phyloP scores from a whole-genome alignment of 768 basidiomycete species.

The Suillus placidus region DNA sequence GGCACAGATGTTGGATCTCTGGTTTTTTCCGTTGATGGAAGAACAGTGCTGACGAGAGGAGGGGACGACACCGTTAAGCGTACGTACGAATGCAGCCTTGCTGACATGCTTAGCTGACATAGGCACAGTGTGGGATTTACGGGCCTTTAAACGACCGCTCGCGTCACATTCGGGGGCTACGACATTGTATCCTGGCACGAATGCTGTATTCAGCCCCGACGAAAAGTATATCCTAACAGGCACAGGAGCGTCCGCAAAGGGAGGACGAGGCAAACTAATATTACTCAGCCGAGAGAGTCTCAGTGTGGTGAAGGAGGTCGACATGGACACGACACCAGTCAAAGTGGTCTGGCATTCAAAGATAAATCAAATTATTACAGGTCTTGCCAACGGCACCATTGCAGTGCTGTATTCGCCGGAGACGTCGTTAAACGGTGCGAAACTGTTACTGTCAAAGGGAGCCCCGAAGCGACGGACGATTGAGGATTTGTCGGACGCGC shows the following conservation, averaged over 20 bases:
- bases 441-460: conserved; percentile 86
- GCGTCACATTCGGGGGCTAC: conserved; percentile 62
- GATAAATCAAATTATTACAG: conserved; percentile 94
- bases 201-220: conserved; percentile 94
- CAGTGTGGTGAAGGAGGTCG: conserved; percentile 66
- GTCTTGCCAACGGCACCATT: conserved; percentile 85
- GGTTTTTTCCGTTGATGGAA: conserved; percentile 86
- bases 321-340: conserved; percentile 80
- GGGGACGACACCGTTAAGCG: conserved; percentile 96
- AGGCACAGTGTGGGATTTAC: conserved; percentile 86
- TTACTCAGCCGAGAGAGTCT: conserved; percentile 74
- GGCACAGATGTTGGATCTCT: conserved; percentile 86
- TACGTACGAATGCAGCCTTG: conserved; percentile 46
- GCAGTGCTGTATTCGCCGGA: conserved; percentile 91
- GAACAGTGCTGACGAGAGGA: conserved; percentile 84
- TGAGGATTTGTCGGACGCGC: conserved; percentile 87
- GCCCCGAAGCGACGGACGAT: conserved; percentile 78
- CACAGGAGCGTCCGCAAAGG: conserved; percentile 65
- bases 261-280: conserved; percentile 68
- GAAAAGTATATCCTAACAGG: conserved; percentile 90
- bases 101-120: conserved; percentile 8
- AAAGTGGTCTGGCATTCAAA: conserved; percentile 94
- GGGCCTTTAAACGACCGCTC: conserved; percentile 88
- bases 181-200: conserved; percentile 89
- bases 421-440: conserved; percentile 90